phyloP scores from a whole-genome alignment of 2,329 filamentous ascomycete genomes.

The Neurospora sp. region DNA sequence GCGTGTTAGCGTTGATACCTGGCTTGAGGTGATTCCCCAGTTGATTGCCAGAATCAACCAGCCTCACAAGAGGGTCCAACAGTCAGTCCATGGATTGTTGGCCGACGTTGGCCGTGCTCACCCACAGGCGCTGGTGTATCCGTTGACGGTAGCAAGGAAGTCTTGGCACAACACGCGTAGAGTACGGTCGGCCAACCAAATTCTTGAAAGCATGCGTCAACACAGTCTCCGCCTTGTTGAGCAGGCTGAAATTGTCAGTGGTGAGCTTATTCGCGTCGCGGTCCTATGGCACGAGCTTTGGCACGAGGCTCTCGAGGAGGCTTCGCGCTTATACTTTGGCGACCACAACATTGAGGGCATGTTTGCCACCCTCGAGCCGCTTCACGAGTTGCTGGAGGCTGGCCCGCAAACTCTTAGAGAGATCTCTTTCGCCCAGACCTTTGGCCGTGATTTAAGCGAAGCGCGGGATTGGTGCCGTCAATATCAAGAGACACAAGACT shows the following conservation, averaged over 20 bases:
- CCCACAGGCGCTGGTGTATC: constrained; percentile 93
- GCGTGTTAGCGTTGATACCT: constrained; percentile 91
- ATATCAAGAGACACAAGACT: constrained; percentile 79
- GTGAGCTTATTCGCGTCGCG: constrained; percentile 92
- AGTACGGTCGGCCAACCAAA: constrained; percentile 78
- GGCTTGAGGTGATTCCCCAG: constrained; percentile 97
- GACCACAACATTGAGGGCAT: constrained; percentile 97
- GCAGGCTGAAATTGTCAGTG: constrained; percentile 89
- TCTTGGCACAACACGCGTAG: constrained; percentile 72
- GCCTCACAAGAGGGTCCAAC: constrained; percentile 77
- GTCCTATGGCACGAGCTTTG: constrained; percentile 98
- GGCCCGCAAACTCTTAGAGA: constrained; percentile 90
- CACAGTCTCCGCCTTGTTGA: constrained; percentile 89
- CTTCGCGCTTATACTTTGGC: constrained; percentile 91
- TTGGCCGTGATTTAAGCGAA: constrained; percentile 89
- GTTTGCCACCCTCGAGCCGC: constrained; percentile 80
- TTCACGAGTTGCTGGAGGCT: constrained; percentile 84
- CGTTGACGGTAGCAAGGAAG: constrained; percentile 96
- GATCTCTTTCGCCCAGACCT: constrained; percentile 95
- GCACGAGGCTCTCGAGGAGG: constrained; percentile 97
- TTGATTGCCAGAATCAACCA: constrained; percentile 97
- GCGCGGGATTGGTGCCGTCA: constrained; percentile 93
- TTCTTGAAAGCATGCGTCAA: constrained; percentile 97
- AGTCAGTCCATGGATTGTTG: constrained; percentile 84
- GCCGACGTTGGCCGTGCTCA: constrained; percentile 89